These are phyloP conservation scores for Afroboletus lepidellus DNA, from an alignment of 1,284 basidiomycete species.

Conservation along the genomic window DNA sequence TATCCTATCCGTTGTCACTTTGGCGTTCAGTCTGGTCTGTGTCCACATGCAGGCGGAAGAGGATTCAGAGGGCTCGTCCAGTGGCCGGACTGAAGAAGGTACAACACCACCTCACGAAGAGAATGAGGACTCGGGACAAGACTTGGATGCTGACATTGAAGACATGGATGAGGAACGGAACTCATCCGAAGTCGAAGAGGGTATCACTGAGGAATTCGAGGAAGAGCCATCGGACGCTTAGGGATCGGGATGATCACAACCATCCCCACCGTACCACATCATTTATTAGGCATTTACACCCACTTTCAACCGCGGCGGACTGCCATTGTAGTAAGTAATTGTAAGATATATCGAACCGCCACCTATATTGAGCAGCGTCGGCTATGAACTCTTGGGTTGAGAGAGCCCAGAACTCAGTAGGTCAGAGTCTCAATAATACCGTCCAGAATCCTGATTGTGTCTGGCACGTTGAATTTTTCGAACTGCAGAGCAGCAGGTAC, in stretches of 20 bases:
- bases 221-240: conserved; percentile 30
- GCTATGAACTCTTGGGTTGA: background rate
- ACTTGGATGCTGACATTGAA: conserved; percentile 70
- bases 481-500: conserved; percentile 79
- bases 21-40: background rate
- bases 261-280: too few species aligned
- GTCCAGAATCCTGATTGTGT: conserved; percentile 80
- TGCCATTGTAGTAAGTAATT: background rate
- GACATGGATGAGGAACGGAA: conserved; percentile 61
- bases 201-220: conserved; percentile 30
- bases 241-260: background rate
- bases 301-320: conserved; percentile 1
- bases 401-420: conserved; percentile 48
- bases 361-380: background rate
- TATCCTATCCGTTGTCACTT: background rate
- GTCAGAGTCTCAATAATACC: conserved; percentile 80
- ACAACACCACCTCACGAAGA: conserved; percentile 51
- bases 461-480: conserved; percentile 90
- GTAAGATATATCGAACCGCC: background rate
- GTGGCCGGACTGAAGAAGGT: conserved; percentile 39
- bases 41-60: conserved; percentile 41
- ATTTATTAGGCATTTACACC: background rate
- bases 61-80: conserved; percentile 37
- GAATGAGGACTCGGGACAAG: conserved; percentile 54
- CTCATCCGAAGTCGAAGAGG: conserved; percentile 30